These are phyloP conservation scores for Blastobotrys robertii DNA, from an alignment of 805 yeast genomes.

Conservation along the genomic window DNA sequence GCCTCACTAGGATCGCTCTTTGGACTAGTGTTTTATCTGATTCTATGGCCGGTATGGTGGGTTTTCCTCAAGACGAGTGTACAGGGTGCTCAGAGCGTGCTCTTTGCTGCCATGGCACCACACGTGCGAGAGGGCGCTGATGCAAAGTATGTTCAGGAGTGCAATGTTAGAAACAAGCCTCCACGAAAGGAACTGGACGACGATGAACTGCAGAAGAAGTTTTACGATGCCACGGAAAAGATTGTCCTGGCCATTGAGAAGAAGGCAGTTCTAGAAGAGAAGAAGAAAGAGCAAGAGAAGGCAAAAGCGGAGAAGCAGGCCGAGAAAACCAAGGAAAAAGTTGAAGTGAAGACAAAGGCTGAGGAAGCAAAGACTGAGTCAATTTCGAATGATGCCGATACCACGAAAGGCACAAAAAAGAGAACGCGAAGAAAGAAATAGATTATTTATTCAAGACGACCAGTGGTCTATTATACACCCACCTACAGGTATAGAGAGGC, in stretches of 20 bases:
- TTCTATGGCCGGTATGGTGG: constrained; percentile 78
- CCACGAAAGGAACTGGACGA: constrained; percentile 59
- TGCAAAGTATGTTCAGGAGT: constrained; percentile 66
- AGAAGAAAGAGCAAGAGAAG: constrained; percentile 26
- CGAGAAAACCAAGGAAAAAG: constrained; percentile 5
- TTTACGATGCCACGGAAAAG: constrained; percentile 47
- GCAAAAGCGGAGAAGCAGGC: constrained; percentile 7
- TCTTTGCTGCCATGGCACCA: constrained; percentile 65
- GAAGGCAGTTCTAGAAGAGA: constrained; percentile 59
- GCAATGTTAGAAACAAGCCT: constrained; percentile 38
- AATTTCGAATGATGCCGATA: neutral
- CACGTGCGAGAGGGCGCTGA: constrained; percentile 52
- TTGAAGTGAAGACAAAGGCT: constrained; percentile 1
- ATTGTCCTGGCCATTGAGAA: constrained; percentile 56
- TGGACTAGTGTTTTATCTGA: constrained; percentile 52
- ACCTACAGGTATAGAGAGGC: constrained; percentile 72
- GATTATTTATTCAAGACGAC: neutral
- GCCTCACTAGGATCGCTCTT: constrained; percentile 64
- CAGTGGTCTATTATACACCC: neutral
- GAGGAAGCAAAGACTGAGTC: constrained; percentile 2
- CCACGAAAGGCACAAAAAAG: neutral
- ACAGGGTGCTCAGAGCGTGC: constrained; percentile 71
- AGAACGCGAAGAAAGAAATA: constrained; percentile 1
- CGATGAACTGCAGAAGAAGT: constrained; percentile 44
- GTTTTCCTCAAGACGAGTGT: constrained; percentile 62